These are phyloP conservation scores for Thuidium tamariscinum DNA, from an alignment of 225 moss, liverwort and hornwort species.

Conservation along the genomic window DNA sequence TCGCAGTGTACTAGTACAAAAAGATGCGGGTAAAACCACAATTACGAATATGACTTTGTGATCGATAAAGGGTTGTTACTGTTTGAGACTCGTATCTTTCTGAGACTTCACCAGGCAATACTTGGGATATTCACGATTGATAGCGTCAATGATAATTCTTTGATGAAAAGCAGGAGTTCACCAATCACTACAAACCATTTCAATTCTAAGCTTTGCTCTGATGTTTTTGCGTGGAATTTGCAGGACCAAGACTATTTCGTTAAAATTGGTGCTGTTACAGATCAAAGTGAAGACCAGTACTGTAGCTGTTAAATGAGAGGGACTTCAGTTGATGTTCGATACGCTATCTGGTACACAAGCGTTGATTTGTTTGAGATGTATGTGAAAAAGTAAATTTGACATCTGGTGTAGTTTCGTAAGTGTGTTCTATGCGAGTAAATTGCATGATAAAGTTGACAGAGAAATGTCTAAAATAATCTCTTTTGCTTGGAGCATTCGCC, in stretches of 20 bases:
- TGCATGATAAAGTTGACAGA: background rate
- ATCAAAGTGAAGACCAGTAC: background rate
- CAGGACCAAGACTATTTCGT: conserved; percentile 20
- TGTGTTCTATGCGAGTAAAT: background rate
- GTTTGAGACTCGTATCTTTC: background rate
- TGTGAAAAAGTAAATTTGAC: background rate
- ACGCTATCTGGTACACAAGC: background rate
- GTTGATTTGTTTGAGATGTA: background rate
- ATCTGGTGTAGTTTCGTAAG: background rate
- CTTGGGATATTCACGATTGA: background rate
- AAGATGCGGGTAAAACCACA: conserved; percentile 22
- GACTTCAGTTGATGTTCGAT: background rate
- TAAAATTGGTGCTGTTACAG: conserved; percentile 2
- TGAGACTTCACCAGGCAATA: background rate
- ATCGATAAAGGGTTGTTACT: background rate
- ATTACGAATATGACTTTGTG: background rate
- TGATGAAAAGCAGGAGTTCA: background rate
- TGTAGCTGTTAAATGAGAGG: conserved; percentile 8
- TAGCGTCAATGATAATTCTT: background rate
- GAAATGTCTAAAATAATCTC: background rate
- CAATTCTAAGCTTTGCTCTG: background rate
- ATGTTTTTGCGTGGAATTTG: background rate
- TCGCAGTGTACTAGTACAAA: conserved; percentile 31
- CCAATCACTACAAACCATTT: background rate
- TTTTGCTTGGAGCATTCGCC: background rate